Percentiles rank a stretch among this genome's conserved stretches.
phyloP scores from a whole-genome alignment of 1,284 basidiomycete species.

The Erythrobasidium hasegawianum region DNA sequence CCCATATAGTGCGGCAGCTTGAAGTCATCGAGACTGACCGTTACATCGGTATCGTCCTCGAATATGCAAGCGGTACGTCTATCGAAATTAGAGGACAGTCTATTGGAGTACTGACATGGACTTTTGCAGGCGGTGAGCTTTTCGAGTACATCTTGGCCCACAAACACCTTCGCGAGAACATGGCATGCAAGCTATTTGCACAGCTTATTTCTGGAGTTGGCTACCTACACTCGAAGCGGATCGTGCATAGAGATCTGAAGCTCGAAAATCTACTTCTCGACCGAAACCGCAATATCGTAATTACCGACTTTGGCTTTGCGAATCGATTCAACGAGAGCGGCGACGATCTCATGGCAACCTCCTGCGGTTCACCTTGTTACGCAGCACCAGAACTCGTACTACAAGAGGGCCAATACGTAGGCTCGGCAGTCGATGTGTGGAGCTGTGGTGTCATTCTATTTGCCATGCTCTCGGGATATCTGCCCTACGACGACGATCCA shows the following conservation, averaged over 20 bases:
- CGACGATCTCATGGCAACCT: conserved; percentile 98
- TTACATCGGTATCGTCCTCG: conserved; percentile 98
- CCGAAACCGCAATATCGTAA: conserved; percentile 96
- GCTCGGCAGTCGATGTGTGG: conserved; percentile 99
- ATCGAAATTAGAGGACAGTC: background rate
- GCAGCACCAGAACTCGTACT: conserved; percentile 99
- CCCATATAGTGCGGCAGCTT: conserved; percentile 96
- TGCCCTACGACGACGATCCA: conserved; percentile 99
- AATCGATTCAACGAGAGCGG: conserved; percentile 84
- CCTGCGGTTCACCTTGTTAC: conserved; percentile 95
- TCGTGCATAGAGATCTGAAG: conserved; percentile 98
- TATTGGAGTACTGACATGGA: background rate
- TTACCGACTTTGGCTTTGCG: conserved; percentile 99
- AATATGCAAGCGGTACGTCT: conserved; percentile 75
- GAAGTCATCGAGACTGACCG: conserved; percentile 99
- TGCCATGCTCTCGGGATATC: conserved; percentile 97
- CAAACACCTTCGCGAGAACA: conserved; percentile 90
- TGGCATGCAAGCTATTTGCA: conserved; percentile 93
- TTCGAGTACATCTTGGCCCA: conserved; percentile 99
- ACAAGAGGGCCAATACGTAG: conserved; percentile 93
- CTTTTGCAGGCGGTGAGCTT: conserved; percentile 74
- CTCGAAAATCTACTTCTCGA: conserved; percentile 97
- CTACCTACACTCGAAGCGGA: conserved; percentile 99
- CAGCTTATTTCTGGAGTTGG: conserved; percentile 98
- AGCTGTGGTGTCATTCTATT: conserved; percentile 98